A percentile compares a stretch with the other conserved stretches of the same genome.
These are phyloP conservation scores for Volvox africanus DNA, from an alignment of 139 green algal genomes.

Conservation along the genomic window DNA sequence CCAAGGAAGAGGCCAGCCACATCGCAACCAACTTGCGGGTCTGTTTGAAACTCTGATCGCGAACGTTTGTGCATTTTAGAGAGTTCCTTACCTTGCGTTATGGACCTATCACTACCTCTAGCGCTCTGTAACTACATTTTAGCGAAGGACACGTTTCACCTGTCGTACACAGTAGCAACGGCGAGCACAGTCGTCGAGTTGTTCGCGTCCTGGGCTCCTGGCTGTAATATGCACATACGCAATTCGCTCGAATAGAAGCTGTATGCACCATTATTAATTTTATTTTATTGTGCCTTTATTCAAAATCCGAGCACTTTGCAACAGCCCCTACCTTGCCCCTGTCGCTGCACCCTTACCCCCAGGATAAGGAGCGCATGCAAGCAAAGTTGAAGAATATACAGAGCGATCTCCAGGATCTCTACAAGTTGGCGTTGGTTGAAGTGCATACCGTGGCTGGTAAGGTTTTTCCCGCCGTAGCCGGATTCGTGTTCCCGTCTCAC, in stretches of 20 bases:
- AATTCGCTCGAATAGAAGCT: too few species aligned
- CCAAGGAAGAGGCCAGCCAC: background rate
- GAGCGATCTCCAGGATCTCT: background rate
- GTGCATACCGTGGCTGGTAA: background rate
- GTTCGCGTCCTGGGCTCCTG: too few species aligned
- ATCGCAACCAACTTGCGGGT: background rate
- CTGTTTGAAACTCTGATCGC: background rate
- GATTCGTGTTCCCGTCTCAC: too few species aligned
- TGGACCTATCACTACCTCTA: background rate
- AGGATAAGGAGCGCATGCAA: slow-evolving; percentile 24
- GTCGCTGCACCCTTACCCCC: background rate
- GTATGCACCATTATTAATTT: background rate
- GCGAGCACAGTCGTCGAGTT: too few species aligned
- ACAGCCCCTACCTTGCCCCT: background rate
- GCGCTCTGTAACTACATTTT: background rate
- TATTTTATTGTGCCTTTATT: background rate
- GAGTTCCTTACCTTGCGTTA: too few species aligned
- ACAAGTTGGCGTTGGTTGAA: background rate
- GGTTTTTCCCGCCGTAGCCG: background rate
- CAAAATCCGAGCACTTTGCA: background rate
- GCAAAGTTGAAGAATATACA: background rate
- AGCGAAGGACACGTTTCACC: too few species aligned
- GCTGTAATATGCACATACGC: too few species aligned
- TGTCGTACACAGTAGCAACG: too few species aligned
- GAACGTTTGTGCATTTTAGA: background rate